Percentiles rank a stretch among this genome's conserved stretches.
Conservation (phyloP, 257 asterid species). For the Penstemon davidsonii region DNA sequence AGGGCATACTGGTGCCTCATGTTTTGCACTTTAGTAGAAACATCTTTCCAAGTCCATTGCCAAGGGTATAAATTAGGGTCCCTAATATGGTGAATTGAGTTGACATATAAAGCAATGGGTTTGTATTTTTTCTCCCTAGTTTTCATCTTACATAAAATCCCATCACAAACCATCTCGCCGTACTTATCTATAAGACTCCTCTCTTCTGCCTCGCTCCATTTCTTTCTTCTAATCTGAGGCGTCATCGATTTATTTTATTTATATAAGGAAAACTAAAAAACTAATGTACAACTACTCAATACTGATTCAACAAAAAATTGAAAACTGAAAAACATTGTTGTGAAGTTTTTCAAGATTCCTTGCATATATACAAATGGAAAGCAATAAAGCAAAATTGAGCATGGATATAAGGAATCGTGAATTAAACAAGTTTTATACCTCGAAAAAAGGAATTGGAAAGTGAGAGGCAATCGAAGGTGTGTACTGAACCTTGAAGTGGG, state of each 20-base stretch:
- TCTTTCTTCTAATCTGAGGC: slow-evolving; percentile 93
- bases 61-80: slow-evolving; percentile 79
- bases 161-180: slow-evolving; percentile 75
- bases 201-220: slow-evolving; percentile 98
- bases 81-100: slow-evolving; percentile 61
- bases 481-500: too few species aligned
- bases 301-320: too few species aligned
- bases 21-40: slow-evolving; percentile 91
- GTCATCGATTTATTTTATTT: slow-evolving; percentile 46
- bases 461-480: too few species aligned
- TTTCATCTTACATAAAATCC: slow-evolving; percentile 83
- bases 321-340: too few species aligned
- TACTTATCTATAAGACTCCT: slow-evolving; percentile 88
- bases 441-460: too few species aligned
- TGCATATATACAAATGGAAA: too few species aligned
- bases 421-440: too few species aligned
- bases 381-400: too few species aligned
- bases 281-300: too few species aligned
- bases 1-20: slow-evolving; percentile 97
- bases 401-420: too few species aligned
- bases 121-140: slow-evolving; percentile 87
- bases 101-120: slow-evolving; percentile 83
- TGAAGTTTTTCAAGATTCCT: too few species aligned
- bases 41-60: slow-evolving; percentile 99
- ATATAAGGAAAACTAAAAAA: too few species aligned